Conservation (phyloP, 1,284 basidiomycete genomes). For the Ceratobasidium sp. region DNA sequence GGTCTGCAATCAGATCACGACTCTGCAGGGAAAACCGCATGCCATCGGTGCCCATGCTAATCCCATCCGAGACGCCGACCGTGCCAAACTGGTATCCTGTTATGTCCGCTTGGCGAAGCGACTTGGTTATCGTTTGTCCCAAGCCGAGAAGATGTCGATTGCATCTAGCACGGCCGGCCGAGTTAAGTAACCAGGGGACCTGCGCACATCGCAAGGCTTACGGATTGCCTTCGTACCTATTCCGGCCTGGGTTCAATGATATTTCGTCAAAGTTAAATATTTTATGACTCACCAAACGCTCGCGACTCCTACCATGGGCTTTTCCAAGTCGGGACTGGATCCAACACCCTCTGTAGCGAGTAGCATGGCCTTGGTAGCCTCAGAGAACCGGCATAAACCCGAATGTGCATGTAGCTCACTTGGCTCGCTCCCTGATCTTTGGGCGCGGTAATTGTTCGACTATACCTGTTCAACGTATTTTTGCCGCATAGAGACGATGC, state of each 20-base stretch:
- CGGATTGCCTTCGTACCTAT: conserved; percentile 92
- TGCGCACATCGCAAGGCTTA: conserved; percentile 59
- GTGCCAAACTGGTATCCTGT: conserved; percentile 98
- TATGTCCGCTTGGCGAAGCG: conserved; percentile 76
- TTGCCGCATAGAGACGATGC: conserved; percentile 16
- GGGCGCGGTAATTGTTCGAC: conserved; percentile 83
- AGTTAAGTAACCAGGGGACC: not conserved
- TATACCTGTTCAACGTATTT: conserved; percentile 80
- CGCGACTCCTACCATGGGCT: conserved; percentile 95
- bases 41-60: conserved; percentile 94
- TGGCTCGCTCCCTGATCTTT: conserved; percentile 96
- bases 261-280: conserved; percentile 24
- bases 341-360: conserved; percentile 93
- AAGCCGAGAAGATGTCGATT: conserved; percentile 93
- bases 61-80: conserved; percentile 96
- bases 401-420: conserved; percentile 61
- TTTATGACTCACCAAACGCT: conserved; percentile 83
- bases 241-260: conserved; percentile 51
- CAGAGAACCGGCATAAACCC: conserved; percentile 2
- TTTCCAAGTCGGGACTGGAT: conserved; percentile 83
- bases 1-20: conserved; percentile 96
- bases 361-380: conserved; percentile 83
- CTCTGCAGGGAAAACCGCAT: conserved; percentile 98
- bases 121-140: conserved; percentile 87
- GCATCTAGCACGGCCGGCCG: conserved; percentile 68